A percentile compares a stretch with the other conserved stretches of the same genome.
These are phyloP conservation scores for Blastocystis sp. DNA, from an alignment of 352 stramenopile species.

Conservation along the genomic window DNA sequence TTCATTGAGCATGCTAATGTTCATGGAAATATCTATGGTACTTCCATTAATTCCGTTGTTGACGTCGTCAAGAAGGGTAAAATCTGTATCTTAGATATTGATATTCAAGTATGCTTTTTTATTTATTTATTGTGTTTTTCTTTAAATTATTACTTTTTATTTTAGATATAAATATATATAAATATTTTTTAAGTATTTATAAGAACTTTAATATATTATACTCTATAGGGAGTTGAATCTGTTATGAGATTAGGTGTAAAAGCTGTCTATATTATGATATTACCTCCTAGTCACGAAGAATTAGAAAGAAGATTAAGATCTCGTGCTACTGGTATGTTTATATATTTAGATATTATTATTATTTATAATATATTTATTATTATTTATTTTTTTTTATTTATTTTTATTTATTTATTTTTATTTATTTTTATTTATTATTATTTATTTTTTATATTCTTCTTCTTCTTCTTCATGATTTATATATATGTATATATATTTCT, in stretches of 20 bases:
- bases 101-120: too few species aligned
- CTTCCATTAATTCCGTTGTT: conserved; percentile 55
- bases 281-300: conserved; percentile 72
- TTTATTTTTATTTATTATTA: neutral
- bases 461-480: neutral
- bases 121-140: too few species aligned
- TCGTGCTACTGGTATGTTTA: conserved; percentile 41
- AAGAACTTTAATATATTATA: too few species aligned
- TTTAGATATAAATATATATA: too few species aligned
- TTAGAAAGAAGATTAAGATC: conserved; percentile 76
- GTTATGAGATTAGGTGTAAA: conserved; percentile 65
- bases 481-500: conserved; percentile 29
- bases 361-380: neutral
- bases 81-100: conserved; percentile 95
- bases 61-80: conserved; percentile 70
- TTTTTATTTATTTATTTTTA: neutral
- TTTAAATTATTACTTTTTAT: too few species aligned
- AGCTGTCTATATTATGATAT: conserved; percentile 72
- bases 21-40: conserved; percentile 90
- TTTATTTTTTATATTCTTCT: too few species aligned
- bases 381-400: neutral
- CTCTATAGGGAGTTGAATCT: conserved; percentile 74
- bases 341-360: too few species aligned
- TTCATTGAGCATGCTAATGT: conserved; percentile 91
- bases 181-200: too few species aligned